These are phyloP conservation scores for Aspergillus tubingensis DNA, from an alignment of 2,329 filamentous ascomycete genomes.

Conservation along the genomic window DNA sequence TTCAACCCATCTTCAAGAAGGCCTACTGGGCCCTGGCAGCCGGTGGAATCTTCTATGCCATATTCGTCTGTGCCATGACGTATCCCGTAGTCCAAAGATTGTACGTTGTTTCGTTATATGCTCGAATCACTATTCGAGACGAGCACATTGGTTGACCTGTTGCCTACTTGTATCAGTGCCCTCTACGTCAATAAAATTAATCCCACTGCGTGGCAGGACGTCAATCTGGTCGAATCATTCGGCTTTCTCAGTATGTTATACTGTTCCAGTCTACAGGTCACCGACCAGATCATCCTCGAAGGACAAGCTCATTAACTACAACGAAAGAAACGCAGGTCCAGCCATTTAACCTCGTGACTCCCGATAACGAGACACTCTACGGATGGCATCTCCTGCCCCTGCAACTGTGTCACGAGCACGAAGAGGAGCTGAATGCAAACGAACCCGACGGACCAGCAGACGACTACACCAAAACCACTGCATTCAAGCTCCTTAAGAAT, in stretches of 20 bases:
- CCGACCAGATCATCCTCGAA: neutral
- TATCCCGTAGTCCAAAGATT: slow-evolving; percentile 75
- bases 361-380: slow-evolving; percentile 76
- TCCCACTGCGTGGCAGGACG: slow-evolving; percentile 69
- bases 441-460: slow-evolving; percentile 53
- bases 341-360: slow-evolving; percentile 74
- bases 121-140: neutral
- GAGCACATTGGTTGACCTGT: neutral
- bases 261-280: neutral
- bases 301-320: slow-evolving; percentile 16
- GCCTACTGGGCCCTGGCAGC: slow-evolving; percentile 60
- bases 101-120: slow-evolving; percentile 54
- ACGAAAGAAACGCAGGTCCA: slow-evolving; percentile 77
- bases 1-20: slow-evolving; percentile 51
- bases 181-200: slow-evolving; percentile 83
- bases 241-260: slow-evolving; percentile 75
- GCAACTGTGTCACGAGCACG: slow-evolving; percentile 72
- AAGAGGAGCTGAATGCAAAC: slow-evolving; percentile 60
- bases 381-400: slow-evolving; percentile 89
- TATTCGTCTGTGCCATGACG: slow-evolving; percentile 66
- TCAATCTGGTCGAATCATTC: slow-evolving; percentile 76
- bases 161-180: slow-evolving; percentile 54
- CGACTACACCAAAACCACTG: slow-evolving; percentile 51
- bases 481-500: slow-evolving; percentile 53
- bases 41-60: slow-evolving; percentile 65